phyloP scores from a whole-genome alignment of 2,329 filamentous ascomycete species.

The Tympanopsis confertula region DNA sequence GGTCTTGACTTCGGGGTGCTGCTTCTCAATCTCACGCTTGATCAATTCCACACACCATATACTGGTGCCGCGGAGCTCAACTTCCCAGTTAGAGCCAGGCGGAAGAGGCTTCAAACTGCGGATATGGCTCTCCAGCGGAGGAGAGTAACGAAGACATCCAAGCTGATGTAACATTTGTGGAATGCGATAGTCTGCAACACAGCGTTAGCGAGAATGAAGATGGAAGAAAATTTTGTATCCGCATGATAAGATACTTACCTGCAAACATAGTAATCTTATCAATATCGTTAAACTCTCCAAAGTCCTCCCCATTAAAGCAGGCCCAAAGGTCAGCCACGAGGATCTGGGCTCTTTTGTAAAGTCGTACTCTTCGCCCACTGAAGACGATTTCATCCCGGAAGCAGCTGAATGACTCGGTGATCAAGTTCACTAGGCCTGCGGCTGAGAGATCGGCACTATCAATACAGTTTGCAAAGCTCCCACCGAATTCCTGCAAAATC shows the following conservation, averaged over 20 bases:
- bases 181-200: constrained; percentile 50
- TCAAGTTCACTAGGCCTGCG: constrained; percentile 52
- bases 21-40: constrained; percentile 44
- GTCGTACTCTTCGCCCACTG: constrained; percentile 47
- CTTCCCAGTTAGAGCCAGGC: constrained; percentile 50
- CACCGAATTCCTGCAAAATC: constrained; percentile 38
- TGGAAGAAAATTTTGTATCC: too few relatives aligned
- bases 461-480: constrained; percentile 47
- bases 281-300: constrained; percentile 58
- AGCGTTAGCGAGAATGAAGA: too few relatives aligned
- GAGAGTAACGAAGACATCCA: constrained; percentile 54
- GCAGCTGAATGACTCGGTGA: constrained; percentile 52
- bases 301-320: constrained; percentile 54
- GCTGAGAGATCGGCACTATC: constrained; percentile 49
- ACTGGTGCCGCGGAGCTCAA: constrained; percentile 53
- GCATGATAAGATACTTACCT: constrained; percentile 12
- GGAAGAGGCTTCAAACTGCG: constrained; percentile 37
- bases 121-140: constrained; percentile 48
- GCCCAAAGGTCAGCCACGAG: constrained; percentile 67
- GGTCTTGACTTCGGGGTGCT: constrained; percentile 37
- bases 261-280: constrained; percentile 67
- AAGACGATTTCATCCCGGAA: constrained; percentile 54
- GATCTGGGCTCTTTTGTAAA: constrained; percentile 65
- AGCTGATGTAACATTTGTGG: constrained; percentile 61
- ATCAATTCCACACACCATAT: constrained; percentile 66